Conservation (phyloP, 1,284 basidiomycete genomes). For the Cryptococcus neoformans region DNA sequence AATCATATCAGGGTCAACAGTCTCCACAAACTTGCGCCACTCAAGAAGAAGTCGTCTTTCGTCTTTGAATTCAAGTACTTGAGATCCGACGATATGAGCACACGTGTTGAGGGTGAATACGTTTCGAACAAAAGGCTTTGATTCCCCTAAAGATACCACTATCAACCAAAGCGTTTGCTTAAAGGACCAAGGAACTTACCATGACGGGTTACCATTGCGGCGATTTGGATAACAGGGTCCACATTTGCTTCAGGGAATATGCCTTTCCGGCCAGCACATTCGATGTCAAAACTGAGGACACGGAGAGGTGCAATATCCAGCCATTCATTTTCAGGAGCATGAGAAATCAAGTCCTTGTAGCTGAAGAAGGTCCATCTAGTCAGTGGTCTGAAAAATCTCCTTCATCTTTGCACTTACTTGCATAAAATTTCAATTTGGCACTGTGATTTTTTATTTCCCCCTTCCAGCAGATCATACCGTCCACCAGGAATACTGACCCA, state of each 20-base stretch:
- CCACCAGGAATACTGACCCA: constrained; percentile 89
- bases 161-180: not conserved
- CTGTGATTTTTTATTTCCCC: constrained; percentile 63
- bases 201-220: constrained; percentile 95
- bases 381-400: not conserved
- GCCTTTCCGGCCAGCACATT: constrained; percentile 92
- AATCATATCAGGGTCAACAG: constrained; percentile 87
- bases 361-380: constrained; percentile 48
- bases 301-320: constrained; percentile 83
- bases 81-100: constrained; percentile 88
- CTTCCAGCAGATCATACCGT: constrained; percentile 64
- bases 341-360: constrained; percentile 78
- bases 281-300: constrained; percentile 94
- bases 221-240: constrained; percentile 95
- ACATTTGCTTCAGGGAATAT: constrained; percentile 85
- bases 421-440: constrained; percentile 84
- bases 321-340: constrained; percentile 86
- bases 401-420: constrained; percentile 55
- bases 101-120: constrained; percentile 94
- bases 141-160: constrained; percentile 61
- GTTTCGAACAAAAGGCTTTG: constrained; percentile 87
- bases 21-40: constrained; percentile 81
- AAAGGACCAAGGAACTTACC: constrained; percentile 54
- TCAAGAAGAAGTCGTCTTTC: constrained; percentile 68
- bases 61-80: constrained; percentile 79